These are phyloP conservation scores for Pseudocercospora cruenta DNA, from an alignment of 2,329 filamentous ascomycete genomes.

Conservation along the genomic window DNA sequence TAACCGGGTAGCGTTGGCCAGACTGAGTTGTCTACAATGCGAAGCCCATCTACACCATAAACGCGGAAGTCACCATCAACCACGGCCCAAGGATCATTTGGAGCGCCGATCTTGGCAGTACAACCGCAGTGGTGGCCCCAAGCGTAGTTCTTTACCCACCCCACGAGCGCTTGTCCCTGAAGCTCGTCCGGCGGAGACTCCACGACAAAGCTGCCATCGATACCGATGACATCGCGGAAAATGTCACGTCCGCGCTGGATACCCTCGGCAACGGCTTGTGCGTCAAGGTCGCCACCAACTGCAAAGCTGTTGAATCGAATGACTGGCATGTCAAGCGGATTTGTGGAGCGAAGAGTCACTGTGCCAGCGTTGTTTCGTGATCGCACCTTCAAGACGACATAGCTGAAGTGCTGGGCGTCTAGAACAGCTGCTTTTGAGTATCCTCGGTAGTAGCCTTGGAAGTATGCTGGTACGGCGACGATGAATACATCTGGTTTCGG, in stretches of 20 bases:
- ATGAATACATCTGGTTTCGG: slow-evolving; percentile 54
- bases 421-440: slow-evolving; percentile 47
- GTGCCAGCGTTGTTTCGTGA: slow-evolving; percentile 64
- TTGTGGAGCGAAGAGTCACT: slow-evolving; percentile 62
- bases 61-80: slow-evolving; percentile 62
- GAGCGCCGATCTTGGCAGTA: slow-evolving; percentile 59
- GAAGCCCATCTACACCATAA: slow-evolving; percentile 56
- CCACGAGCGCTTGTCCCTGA: slow-evolving; percentile 47
- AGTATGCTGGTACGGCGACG: slow-evolving; percentile 58
- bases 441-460: slow-evolving; percentile 60
- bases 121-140: slow-evolving; percentile 63
- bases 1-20: slow-evolving; percentile 60
- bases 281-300: slow-evolving; percentile 40
- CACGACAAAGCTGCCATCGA: slow-evolving; percentile 32
- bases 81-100: slow-evolving; percentile 58
- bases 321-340: slow-evolving; percentile 65
- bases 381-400: slow-evolving; percentile 63
- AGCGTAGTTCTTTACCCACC: slow-evolving; percentile 48
- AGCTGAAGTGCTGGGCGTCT: slow-evolving; percentile 50
- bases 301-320: slow-evolving; percentile 66
- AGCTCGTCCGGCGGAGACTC: slow-evolving; percentile 47
- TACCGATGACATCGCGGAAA: slow-evolving; percentile 9
- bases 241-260: slow-evolving; percentile 53
- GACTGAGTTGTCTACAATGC: slow-evolving; percentile 65
- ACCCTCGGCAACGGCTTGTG: slow-evolving; percentile 58